These are phyloP conservation scores for Penicillium canescens DNA, from an alignment of 495 filamentous ascomycete species.

Conservation along the genomic window DNA sequence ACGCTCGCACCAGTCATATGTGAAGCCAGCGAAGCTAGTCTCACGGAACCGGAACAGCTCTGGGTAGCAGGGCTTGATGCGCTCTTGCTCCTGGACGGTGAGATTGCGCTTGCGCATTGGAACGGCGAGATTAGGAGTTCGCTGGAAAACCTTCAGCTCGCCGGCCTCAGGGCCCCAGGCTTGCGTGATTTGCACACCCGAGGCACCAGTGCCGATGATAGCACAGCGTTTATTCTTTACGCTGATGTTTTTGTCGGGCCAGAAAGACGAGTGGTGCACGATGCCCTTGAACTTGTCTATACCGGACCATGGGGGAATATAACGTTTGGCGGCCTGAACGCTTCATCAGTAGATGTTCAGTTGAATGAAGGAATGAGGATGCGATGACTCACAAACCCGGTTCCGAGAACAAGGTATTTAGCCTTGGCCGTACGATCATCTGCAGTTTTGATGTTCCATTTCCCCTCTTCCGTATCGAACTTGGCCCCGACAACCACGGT, in stretches of 20 bases:
- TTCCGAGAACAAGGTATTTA: constrained; percentile 50
- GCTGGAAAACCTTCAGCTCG: constrained; percentile 49
- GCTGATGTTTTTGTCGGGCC: constrained; percentile 53
- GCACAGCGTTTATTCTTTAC: constrained; percentile 51
- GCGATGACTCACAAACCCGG: constrained; percentile 25
- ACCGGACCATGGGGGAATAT: constrained; percentile 51
- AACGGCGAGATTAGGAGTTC: constrained; percentile 55
- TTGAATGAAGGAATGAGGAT: not conserved
- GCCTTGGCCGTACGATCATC: constrained; percentile 47
- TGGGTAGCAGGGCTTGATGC: constrained; percentile 1
- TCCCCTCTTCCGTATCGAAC: constrained; percentile 41
- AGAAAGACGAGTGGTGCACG: constrained; percentile 58
- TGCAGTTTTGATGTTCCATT: constrained; percentile 50
- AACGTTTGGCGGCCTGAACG: constrained; percentile 25
- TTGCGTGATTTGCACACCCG: constrained; percentile 59
- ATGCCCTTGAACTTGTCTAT: constrained; percentile 53
- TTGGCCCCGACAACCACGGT: constrained; percentile 46
- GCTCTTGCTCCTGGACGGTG: constrained; percentile 2
- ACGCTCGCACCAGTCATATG: constrained; percentile 4
- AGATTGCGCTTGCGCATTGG: constrained; percentile 48
- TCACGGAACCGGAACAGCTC: constrained; percentile 11
- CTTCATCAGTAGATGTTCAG: not conserved
- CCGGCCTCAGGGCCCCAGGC: constrained; percentile 42
- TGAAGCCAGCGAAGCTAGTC: constrained; percentile 8
- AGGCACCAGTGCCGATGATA: constrained; percentile 61